phyloP scores from a whole-genome alignment of 1,139 yeast genomes.

The Saccharomyces hybrid region DNA sequence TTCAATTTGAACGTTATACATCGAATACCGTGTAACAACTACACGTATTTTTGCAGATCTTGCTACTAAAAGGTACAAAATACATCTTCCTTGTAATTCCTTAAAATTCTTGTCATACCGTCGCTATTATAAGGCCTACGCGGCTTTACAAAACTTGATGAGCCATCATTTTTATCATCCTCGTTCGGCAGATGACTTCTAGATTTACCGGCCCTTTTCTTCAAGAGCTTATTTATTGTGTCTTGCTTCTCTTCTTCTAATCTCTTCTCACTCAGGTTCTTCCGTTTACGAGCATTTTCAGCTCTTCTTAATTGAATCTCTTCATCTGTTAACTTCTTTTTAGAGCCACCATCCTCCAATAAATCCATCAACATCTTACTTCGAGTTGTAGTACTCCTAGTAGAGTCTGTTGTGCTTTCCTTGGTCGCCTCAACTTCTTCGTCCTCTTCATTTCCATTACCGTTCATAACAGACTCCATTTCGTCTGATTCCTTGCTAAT shows the following conservation, averaged over 20 bases:
- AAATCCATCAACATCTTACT: slow-evolving; percentile 21
- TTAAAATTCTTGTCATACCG: slow-evolving; percentile 24
- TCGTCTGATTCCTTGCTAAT: slow-evolving; percentile 12
- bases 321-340: slow-evolving; percentile 57
- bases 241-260: slow-evolving; percentile 90
- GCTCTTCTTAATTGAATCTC: slow-evolving; percentile 75
- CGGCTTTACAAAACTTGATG: slow-evolving; percentile 31
- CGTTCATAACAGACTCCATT: slow-evolving; percentile 3
- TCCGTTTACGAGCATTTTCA: slow-evolving; percentile 82
- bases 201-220: slow-evolving; percentile 71
- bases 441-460: slow-evolving; percentile 7
- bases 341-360: slow-evolving; percentile 23
- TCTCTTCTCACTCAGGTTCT: slow-evolving; percentile 73
- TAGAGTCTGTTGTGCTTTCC: slow-evolving; percentile 8
- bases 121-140: slow-evolving; percentile 23
- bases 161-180: slow-evolving; percentile 33
- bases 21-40: neutral
- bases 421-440: slow-evolving; percentile 8
- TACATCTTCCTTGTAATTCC: slow-evolving; percentile 13
- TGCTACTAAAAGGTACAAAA: slow-evolving; percentile 11
- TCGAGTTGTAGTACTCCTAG: slow-evolving; percentile 3
- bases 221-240: slow-evolving; percentile 74
- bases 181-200: slow-evolving; percentile 41
- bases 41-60: neutral
- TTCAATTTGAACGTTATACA: neutral